Conservation (phyloP, 202 grass and related monocot genomes). For the Musa balbisiana region DNA sequence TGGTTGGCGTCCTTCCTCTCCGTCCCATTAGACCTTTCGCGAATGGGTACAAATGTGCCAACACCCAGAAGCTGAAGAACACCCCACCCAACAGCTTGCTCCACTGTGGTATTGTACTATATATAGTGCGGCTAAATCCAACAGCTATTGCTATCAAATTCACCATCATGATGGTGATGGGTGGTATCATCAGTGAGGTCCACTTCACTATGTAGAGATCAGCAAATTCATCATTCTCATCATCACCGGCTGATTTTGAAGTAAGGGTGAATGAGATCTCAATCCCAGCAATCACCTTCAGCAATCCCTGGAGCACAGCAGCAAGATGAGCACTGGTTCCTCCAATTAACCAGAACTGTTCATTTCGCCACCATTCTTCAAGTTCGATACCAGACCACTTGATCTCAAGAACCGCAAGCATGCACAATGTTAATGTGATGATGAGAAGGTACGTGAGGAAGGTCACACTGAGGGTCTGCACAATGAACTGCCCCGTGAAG, state of each 20-base stretch:
- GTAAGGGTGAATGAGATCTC: conserved; percentile 98
- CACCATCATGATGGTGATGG: conserved; percentile 98
- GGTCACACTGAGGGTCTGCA: conserved; percentile 50
- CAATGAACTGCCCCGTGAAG: conserved; percentile 93
- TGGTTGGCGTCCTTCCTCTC: conserved; percentile 72
- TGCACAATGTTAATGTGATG: conserved; percentile 57
- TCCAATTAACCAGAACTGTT: conserved; percentile 97
- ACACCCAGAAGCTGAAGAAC: conserved; percentile 99
- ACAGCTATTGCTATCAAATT: conserved; percentile 81
- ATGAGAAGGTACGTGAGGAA: conserved; percentile 81
- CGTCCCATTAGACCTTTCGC: conserved; percentile 89
- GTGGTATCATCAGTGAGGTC: conserved; percentile 85
- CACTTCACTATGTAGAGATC: conserved; percentile 93
- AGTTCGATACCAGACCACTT: conserved; percentile 83
- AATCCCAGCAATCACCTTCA: conserved; percentile 84
- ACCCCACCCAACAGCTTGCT: conserved; percentile 80
- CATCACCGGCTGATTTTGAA: conserved; percentile 67
- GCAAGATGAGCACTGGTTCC: conserved; percentile 82
- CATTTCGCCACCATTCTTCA: conserved; percentile 96
- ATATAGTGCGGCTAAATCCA: conserved; percentile 76
- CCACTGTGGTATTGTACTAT: conserved; percentile 82
- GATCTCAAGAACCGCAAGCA: conserved; percentile 77
- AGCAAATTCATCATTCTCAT: conserved; percentile 62
- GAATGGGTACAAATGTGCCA: conserved; percentile 88
- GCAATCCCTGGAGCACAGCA: conserved; percentile 76